Base-by-base conservation (phyloP, 805 yeast species). In the Ogataea trehalophila region DNA sequence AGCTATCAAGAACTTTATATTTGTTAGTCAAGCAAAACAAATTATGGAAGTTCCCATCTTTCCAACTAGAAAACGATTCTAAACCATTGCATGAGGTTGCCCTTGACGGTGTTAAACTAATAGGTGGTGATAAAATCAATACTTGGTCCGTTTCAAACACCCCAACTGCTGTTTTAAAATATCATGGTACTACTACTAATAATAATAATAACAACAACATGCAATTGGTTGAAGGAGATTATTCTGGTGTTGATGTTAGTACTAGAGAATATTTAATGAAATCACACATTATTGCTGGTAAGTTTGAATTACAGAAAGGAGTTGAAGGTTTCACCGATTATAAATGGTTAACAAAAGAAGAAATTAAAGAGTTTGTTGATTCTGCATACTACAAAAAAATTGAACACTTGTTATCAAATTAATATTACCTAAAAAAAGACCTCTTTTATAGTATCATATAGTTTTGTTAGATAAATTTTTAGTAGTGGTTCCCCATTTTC, bases 141-240 rank as follows among this genome's bases (percentile, higher is more conserved):
- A 85, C 89, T 39, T 92, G 95, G 87, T 80, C 86, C 18, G 96
- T 94, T n/a, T 89, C 98, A 22, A 80, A 79, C 47, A 85, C 85
- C 5, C 98, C 99, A 37, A 84, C 91, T 38, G 90, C 83, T 39
- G 80, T 85, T 1, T 61, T 84, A 52, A 73, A 79, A 55, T 75
- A 71, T 43, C 56, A 14, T 60, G n/a, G n/a, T n/a, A n/a, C n/a
- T n/a, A n/a, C n/a, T n/a, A n/a, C n/a, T n/a, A 62, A 33, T 60
- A 60, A 33, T 20, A 20, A 20, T 20, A 20, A 20, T 20, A 62
- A 66, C 14, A n/a, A n/a, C n/a, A n/a, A n/a, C n/a, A n/a, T n/a
- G n/a, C 42, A 58, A 26, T 62, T 62, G 15, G 47, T 53, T 8
- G 40, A 53, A 6, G 49, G 36, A 22, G 46, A 48, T 5, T 23